Conservation (phyloP, 1,284 basidiomycete genomes). For the Ceratobasidium theobromae region DNA sequence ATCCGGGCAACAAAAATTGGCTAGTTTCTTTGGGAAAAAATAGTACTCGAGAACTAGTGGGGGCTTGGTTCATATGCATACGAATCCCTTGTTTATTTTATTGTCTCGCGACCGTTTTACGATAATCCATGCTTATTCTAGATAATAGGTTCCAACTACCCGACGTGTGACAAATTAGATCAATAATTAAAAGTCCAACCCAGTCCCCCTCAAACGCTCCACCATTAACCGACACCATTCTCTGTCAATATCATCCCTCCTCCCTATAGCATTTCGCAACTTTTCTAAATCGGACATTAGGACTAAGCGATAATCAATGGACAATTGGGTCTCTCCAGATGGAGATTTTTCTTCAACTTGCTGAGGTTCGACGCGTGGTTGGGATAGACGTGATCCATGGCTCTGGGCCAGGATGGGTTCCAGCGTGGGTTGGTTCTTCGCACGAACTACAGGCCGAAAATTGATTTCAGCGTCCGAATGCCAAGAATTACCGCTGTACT, state of each 20-base stretch:
- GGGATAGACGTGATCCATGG: neutral
- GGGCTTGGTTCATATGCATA: neutral
- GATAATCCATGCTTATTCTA: neutral
- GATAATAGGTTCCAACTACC: neutral
- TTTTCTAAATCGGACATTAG: conserved; percentile 27
- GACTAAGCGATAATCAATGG: conserved; percentile 10
- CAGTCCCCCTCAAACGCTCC: conserved; percentile 19
- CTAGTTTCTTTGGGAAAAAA: conserved; percentile 27
- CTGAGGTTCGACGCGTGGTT: neutral
- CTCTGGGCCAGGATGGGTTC: neutral
- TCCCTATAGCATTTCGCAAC: conserved; percentile 14
- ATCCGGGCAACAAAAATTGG: conserved; percentile 22
- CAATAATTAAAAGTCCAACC: conserved; percentile 20
- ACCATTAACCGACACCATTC: conserved; percentile 31
- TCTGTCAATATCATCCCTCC: conserved; percentile 22
- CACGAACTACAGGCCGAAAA: neutral
- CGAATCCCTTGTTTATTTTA: neutral
- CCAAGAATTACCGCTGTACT: neutral
- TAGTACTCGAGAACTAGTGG: neutral
- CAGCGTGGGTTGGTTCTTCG: neutral
- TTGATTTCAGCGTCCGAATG: neutral
- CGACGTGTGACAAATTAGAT: neutral
- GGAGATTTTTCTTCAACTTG: neutral
- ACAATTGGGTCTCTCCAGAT: neutral
- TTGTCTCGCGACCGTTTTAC: neutral